These are phyloP conservation scores for Xylaria sp. DNA, from an alignment of 2,329 filamentous ascomycete genomes.

Conservation along the genomic window DNA sequence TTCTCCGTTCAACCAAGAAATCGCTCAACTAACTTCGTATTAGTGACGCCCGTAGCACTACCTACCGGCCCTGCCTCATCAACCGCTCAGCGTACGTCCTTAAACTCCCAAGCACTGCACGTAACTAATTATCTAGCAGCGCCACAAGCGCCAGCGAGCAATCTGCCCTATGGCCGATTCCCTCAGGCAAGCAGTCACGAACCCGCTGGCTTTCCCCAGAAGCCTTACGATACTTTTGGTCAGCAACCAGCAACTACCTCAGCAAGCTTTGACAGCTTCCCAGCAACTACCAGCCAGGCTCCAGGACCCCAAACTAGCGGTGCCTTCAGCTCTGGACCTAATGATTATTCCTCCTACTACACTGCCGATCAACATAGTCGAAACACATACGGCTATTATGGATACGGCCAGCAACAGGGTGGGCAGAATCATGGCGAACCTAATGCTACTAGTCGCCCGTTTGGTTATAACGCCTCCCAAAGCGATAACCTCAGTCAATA, in stretches of 20 bases:
- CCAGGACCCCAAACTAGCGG: conserved; percentile 69
- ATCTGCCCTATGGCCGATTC: conserved; percentile 77
- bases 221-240: conserved; percentile 87
- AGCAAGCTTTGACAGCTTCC: conserved; percentile 67
- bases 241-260: conserved; percentile 69
- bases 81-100: conserved; percentile 47
- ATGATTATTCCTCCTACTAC: conserved; percentile 88
- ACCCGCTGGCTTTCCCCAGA: conserved; percentile 71
- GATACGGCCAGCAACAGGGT: conserved; percentile 65
- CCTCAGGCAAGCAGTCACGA: conserved; percentile 72
- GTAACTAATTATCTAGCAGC: conserved; percentile 55
- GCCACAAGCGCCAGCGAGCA: conserved; percentile 66
- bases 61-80: conserved; percentile 46
- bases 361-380: conserved; percentile 80
- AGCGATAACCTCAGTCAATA: conserved; percentile 75
- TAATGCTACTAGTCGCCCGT: conserved; percentile 78
- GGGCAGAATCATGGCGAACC: conserved; percentile 78
- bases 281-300: conserved; percentile 67
- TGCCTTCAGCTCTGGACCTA: conserved; percentile 77
- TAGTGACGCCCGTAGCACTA: conserved; percentile 47
- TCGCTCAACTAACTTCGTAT: conserved; percentile 40
- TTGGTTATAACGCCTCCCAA: conserved; percentile 76
- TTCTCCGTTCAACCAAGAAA: conserved; percentile 17
- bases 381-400: conserved; percentile 82
- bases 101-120: conserved; percentile 49